phyloP scores from a whole-genome alignment of 805 yeast genomes.

The Candida adriatica region DNA sequence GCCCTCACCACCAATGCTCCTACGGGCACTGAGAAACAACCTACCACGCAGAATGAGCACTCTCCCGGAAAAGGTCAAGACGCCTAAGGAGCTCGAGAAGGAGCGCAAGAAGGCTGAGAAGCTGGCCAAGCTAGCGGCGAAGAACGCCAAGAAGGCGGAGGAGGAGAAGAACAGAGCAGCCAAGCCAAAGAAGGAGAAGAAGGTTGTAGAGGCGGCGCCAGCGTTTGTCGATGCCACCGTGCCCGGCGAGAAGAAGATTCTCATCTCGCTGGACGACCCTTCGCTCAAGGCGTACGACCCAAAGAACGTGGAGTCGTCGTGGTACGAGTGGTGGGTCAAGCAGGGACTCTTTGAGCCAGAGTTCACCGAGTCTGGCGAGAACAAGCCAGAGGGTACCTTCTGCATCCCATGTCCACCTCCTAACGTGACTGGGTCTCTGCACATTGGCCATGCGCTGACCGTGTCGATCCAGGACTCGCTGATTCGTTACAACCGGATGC shows the following conservation, averaged over 20 bases:
- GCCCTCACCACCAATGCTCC: not conserved
- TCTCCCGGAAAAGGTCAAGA: slow-evolving; percentile 48
- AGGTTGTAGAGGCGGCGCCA: slow-evolving; percentile 70
- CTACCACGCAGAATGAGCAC: no score
- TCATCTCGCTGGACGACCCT: slow-evolving; percentile 85
- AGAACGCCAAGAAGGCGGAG: slow-evolving; percentile 65
- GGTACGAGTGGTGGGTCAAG: slow-evolving; percentile 97
- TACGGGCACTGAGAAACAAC: no score
- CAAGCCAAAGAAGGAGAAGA: slow-evolving; percentile 63
- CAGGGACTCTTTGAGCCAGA: slow-evolving; percentile 87
- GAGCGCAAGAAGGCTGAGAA: slow-evolving; percentile 87
- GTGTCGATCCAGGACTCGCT: slow-evolving; percentile 91
- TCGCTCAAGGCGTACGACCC: slow-evolving; percentile 94
- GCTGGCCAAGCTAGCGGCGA: slow-evolving; percentile 79
- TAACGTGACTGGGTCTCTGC: slow-evolving; percentile 97
- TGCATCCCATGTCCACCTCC: slow-evolving; percentile 99
- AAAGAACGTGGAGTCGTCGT: slow-evolving; percentile 85
- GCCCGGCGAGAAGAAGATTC: slow-evolving; percentile 85
- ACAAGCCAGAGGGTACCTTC: slow-evolving; percentile 78
- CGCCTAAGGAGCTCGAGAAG: slow-evolving; percentile 77
- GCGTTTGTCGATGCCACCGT: slow-evolving; percentile 78
- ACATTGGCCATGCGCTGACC: slow-evolving; percentile 97
- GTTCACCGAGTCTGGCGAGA: slow-evolving; percentile 63
- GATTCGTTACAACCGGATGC: slow-evolving; percentile 93
- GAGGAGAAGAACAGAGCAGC: slow-evolving; percentile 31